Percentiles rank a stretch among this genome's conserved stretches.
Conservation (phyloP, 257 asterid genomes). For the Solanum lycopersicoides region DNA sequence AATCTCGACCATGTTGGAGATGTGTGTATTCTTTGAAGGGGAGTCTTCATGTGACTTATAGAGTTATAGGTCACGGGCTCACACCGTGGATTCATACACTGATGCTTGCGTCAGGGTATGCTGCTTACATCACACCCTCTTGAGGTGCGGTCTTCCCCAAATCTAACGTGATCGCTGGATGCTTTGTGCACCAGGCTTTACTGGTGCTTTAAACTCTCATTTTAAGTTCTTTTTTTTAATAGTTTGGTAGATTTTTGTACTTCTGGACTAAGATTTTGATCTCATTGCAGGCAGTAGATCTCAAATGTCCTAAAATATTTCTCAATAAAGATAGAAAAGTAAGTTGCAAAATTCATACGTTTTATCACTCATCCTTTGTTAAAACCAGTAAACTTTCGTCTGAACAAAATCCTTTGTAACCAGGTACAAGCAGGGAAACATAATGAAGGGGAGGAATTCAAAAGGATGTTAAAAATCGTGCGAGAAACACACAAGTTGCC, state of each 20-base stretch:
- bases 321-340: conserved; percentile 68
- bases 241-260: not conserved
- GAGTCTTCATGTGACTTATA: not conserved
- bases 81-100: not conserved
- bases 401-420: conserved; percentile 51
- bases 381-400: not conserved
- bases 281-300: conserved; percentile 75
- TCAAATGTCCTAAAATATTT: conserved; percentile 80
- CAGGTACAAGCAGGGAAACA: conserved; percentile 36
- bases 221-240: not conserved
- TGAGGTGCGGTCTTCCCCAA: not conserved
- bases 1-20: not conserved
- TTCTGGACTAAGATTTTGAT: not conserved
- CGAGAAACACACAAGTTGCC: conserved; percentile 81
- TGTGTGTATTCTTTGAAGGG: not conserved
- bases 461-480: conserved; percentile 66
- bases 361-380: not conserved
- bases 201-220: not conserved
- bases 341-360: not conserved
- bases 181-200: not conserved
- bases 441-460: conserved; percentile 61
- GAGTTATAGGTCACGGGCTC: not conserved
- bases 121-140: not conserved
- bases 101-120: not conserved
- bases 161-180: not conserved